Base-by-base conservation (phyloP, 202 grass and related monocot species). In the Carex sylvatica region DNA sequence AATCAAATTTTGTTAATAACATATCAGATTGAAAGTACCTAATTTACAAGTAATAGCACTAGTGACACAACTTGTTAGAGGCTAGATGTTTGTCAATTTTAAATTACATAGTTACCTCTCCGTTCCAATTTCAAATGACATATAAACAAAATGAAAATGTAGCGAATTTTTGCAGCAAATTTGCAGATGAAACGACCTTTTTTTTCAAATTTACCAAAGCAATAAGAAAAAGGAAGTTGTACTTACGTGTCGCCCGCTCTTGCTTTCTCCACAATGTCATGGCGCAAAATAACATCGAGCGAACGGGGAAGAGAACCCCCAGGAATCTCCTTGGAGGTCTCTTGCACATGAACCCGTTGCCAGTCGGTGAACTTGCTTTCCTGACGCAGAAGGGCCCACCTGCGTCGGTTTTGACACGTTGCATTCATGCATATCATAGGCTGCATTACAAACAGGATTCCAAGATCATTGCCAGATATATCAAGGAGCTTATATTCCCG, bases 351-450 rank as follows among this genome's bases (percentile, higher is more conserved):
- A 54, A 98, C 92, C 49, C 95, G 52, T 78, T 95, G 95, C 95
- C 92, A 98, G 88, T 98, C 95, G 54, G 92, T 93, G 78, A 98
- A 98, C 84, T 91, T 95, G 87, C 95, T 98, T 52, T 98, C 95
- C 88, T 98, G 95, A 1, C 95, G 89, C 64, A 95, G 89, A 78
- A 98, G 91, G 28, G 95, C 92, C 95, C 95, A 98, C 42, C 84
- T 95, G 52, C 88, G 86, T 70, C 95, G 86, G 62, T 90, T 93
- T 87, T 89, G 88, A 84, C 95, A 98, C 63, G 91, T 93, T 14
- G 91, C 95, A 19, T 98, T 98, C 42, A 91, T 85, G 7, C 95
- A 98, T 75, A 95, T 98, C 74, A 95, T 91, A n/a, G 95, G 95
- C 95, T 98, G 54, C 9, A 83, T 42, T 68, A 31, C 68, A 87